These are phyloP conservation scores for Ballota nigra DNA, from an alignment of 257 asterid species.

Conservation along the genomic window DNA sequence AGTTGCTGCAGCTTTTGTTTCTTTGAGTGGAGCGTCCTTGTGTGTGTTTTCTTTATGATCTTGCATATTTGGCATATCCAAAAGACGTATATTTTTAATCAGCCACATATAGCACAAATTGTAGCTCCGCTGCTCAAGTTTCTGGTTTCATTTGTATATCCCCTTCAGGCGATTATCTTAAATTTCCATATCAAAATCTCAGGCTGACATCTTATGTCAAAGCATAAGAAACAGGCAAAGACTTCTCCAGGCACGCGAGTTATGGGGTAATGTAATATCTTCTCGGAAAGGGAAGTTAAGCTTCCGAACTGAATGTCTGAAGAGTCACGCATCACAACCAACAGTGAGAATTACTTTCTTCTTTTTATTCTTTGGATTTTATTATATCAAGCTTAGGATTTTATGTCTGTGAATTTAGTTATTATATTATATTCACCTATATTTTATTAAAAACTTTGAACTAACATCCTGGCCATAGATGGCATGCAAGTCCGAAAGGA, in stretches of 20 bases:
- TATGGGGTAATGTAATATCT: too few relatives aligned
- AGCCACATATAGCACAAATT: neutral
- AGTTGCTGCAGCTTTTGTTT: neutral
- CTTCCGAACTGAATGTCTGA: slow-evolving; percentile 50
- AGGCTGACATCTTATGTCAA: too few relatives aligned
- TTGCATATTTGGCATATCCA: slow-evolving; percentile 8
- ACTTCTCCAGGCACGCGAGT: too few relatives aligned
- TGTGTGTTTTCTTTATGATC: neutral
- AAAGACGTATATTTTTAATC: neutral
- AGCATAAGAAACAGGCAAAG: too few relatives aligned
- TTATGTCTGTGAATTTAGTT: neutral
- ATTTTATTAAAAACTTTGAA: neutral
- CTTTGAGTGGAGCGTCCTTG: neutral
- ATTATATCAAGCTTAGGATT: slow-evolving; percentile 5
- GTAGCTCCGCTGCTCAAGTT: slow-evolving; percentile 5
- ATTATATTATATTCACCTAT: neutral
- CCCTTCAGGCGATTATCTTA: neutral
- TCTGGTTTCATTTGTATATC: slow-evolving; percentile 2
- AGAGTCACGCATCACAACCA: slow-evolving; percentile 65
- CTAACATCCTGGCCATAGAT: neutral
- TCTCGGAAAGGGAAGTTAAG: too few relatives aligned
- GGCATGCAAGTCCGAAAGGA: neutral
- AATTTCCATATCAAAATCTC: slow-evolving; percentile 2
- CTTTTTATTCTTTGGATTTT: neutral
- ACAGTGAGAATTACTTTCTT: slow-evolving; percentile 32